Conservation (phyloP, 2,329 filamentous ascomycete genomes). For the Sporothrix protearum region DNA sequence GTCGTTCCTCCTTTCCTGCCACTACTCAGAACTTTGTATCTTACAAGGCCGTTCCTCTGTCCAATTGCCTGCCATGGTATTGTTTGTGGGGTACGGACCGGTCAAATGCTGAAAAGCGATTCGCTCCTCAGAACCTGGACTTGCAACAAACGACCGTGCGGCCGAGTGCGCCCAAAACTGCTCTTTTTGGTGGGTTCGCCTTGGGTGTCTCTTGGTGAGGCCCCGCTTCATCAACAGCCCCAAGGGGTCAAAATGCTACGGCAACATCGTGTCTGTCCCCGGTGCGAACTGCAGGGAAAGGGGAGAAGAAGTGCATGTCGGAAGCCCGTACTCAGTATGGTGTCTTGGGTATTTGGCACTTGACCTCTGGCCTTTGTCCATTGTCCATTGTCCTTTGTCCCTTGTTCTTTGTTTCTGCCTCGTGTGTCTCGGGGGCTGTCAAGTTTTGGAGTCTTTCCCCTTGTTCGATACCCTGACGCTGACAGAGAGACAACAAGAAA, state of each 20-base stretch:
- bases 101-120: constrained; percentile 13
- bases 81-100: background rate
- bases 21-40: too few species aligned
- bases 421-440: background rate
- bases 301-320: background rate
- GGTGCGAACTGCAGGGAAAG: background rate
- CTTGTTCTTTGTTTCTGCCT: background rate
- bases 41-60: background rate
- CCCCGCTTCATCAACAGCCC: background rate
- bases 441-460: background rate
- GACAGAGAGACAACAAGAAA: background rate
- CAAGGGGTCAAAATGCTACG: background rate
- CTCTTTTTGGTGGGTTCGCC: too few species aligned
- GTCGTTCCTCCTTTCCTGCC: background rate
- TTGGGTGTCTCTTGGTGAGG: background rate
- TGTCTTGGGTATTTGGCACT: too few species aligned
- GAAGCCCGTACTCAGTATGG: too few species aligned
- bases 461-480: background rate
- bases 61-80: background rate
- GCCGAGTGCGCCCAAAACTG: background rate
- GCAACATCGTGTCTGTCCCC: background rate
- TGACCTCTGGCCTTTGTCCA: too few species aligned
- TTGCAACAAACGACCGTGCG: constrained; percentile 5
- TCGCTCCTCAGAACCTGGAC: background rate
- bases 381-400: background rate